Conservation (phyloP, 2,329 filamentous ascomycete species). For the Kalmusia sp. region DNA sequence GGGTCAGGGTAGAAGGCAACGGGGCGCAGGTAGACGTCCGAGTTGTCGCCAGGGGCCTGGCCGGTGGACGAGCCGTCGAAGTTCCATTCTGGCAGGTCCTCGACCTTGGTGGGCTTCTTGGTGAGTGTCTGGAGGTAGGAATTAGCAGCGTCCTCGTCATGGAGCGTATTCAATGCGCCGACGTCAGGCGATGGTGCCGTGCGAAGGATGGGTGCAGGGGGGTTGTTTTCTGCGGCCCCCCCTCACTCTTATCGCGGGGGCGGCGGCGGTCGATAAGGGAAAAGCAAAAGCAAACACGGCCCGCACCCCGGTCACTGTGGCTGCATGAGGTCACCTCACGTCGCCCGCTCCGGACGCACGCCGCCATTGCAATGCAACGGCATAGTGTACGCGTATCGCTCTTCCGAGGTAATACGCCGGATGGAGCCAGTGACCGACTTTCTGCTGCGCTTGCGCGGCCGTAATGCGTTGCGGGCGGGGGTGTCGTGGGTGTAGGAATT, state of each 20-base stretch:
- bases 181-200: conserved; percentile 3
- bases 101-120: conserved; percentile 63
- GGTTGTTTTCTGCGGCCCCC: conserved; percentile 7
- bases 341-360: background rate
- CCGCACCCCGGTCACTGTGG: conserved; percentile 19
- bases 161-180: background rate
- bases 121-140: conserved; percentile 63
- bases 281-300: conserved; percentile 17
- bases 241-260: conserved; percentile 40
- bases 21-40: conserved; percentile 94
- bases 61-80: conserved; percentile 89
- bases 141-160: background rate
- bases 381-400: background rate
- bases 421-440: background rate
- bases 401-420: background rate
- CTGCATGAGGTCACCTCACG: conserved; percentile 15
- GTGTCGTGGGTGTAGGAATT: background rate
- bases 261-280: conserved; percentile 39
- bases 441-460: background rate
- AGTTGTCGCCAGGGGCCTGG: conserved; percentile 94
- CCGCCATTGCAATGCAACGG: background rate
- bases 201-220: conserved; percentile 4
- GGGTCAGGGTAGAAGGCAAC: conserved; percentile 90
- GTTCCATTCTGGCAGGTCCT: conserved; percentile 80
- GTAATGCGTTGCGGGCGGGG: background rate